Evolutionary conservation across 1,284 basidiomycete genomes (phyloP), one percentile per base, ranked within the genome.

Genomic region (Cryptococcus amylolentus): DNA sequence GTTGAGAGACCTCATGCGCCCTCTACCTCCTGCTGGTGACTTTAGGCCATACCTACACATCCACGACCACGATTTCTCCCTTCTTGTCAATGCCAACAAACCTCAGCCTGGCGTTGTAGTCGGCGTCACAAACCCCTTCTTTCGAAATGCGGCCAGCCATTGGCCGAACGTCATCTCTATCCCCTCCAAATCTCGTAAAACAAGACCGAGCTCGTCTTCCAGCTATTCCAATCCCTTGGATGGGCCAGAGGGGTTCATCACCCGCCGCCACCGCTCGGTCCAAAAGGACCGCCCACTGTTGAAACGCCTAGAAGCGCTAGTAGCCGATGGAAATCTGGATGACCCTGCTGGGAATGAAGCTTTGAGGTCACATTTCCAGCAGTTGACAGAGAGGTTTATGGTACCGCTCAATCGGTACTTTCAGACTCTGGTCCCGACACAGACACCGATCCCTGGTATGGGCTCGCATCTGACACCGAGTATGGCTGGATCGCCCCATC

Each of bases 11-110:
- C 79, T 98, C 2, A 74, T 97, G 10, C 84, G 90, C 31, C 95
- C 95, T 1, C 86, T 97, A 28, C 91, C 91, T 0, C 81, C 90
- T 18, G 85, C 87, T 0, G 86, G 86, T 3, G 94, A 98, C 71
- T 86, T 91, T 66, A 82, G 94, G 8, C 95, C 94, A 0, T 98
- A 95, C 74, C 89, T 98, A 65, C 96, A 93, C 16, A 93, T 98
- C 59, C 94, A 97, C 72, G 95, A 98, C 67, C 84, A 83, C 41
- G 93, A 97, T 65, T 88, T 91, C 65, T 71, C 82, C 0, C 69
- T 82, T 0, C 74, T 97, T 4, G 86, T 95, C 35, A 91, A 90
- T 69, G 85, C 87, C 60, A 84, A 88, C 46, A 86, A 90, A 60
- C 94, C 95, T 0, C 87, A 88, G 66, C 79, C 88, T 0, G 95